These are phyloP conservation scores for Fusarium bulbicola DNA, from an alignment of 2,329 filamentous ascomycete species.

Conservation along the genomic window DNA sequence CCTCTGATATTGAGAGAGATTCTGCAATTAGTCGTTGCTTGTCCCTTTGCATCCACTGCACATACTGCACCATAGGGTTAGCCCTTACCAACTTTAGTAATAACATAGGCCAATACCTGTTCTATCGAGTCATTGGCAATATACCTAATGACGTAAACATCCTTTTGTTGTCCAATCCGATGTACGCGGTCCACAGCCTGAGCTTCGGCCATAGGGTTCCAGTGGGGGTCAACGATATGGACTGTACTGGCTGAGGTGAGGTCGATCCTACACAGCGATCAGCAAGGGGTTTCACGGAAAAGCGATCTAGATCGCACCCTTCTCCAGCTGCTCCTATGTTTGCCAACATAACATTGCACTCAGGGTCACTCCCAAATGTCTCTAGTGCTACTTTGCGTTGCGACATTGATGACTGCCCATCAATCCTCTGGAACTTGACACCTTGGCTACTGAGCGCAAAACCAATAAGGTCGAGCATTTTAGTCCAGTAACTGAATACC, in stretches of 20 bases:
- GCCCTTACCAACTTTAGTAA: rapidly evolving
- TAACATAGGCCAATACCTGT: not conserved
- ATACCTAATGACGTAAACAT: not conserved
- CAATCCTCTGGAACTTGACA: not conserved
- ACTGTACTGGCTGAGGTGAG: not conserved
- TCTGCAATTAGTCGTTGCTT: not conserved
- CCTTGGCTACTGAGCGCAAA: not conserved
- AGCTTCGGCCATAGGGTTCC: not conserved
- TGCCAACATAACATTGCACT: not conserved
- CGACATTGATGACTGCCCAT: not conserved
- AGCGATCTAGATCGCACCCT: not conserved
- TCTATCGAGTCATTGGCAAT: not conserved
- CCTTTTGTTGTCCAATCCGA: not conserved
- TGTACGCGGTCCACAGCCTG: not conserved
- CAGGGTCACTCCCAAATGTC: not conserved
- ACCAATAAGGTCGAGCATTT: not conserved
- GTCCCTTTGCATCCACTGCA: not conserved
- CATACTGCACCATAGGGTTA: not conserved
- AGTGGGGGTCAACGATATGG: not conserved
- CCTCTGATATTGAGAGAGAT: not conserved
- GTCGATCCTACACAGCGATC: not conserved
- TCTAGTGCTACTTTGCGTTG: not conserved
- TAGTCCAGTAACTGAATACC: not conserved
- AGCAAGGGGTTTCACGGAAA: not conserved
- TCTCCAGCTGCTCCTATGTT: conserved; percentile 1